Evolutionary conservation across 2,329 filamentous ascomycete species (phyloP).

Genomic region (Beauveria australis): DNA sequence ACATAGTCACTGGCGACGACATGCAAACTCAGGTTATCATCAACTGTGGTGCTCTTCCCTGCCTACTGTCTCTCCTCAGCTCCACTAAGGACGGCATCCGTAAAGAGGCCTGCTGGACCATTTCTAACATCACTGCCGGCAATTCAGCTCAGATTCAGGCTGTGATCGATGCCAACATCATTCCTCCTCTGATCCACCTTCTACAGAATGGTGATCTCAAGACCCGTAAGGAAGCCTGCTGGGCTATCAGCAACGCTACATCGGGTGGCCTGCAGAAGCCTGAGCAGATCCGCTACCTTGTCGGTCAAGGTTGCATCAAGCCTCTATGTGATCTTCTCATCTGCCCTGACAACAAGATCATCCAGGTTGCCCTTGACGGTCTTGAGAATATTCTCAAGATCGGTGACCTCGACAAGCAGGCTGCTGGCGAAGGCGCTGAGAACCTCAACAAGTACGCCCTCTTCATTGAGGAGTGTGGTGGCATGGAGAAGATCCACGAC

Average conservation of each 20-base stretch:
- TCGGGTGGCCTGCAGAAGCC: conserved; percentile 97
- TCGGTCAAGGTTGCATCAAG: conserved; percentile 90
- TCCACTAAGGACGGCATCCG: conserved; percentile 98
- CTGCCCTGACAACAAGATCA: conserved; percentile 99
- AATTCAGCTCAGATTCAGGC: conserved; percentile 97
- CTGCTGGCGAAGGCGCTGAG: conserved; percentile 63
- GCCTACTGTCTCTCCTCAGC: conserved; percentile 86
- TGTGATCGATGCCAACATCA: conserved; percentile 94
- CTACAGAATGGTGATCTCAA: conserved; percentile 96
- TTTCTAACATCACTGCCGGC: conserved; percentile 96
- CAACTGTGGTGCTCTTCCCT: conserved; percentile 89
- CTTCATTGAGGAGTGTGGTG: conserved; percentile 96
- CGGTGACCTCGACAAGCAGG: conserved; percentile 95
- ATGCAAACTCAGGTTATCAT: conserved; percentile 99
- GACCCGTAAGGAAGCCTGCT: conserved; percentile 98
- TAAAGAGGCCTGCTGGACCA: conserved; percentile 99
- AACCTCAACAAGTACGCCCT: conserved; percentile 93
- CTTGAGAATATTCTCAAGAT: conserved; percentile 99
- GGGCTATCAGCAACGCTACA: conserved; percentile 98
- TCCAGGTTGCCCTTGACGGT: conserved; percentile 94
- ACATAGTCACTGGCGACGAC: conserved; percentile 97
- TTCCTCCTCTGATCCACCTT: conserved; percentile 90
- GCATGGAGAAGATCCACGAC: conserved; percentile 99
- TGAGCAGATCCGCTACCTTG: conserved; percentile 94
- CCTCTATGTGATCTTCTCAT: conserved; percentile 89